Conservation (phyloP, 2,329 filamentous ascomycete species). For the Calonectria pseudoturangicola region DNA sequence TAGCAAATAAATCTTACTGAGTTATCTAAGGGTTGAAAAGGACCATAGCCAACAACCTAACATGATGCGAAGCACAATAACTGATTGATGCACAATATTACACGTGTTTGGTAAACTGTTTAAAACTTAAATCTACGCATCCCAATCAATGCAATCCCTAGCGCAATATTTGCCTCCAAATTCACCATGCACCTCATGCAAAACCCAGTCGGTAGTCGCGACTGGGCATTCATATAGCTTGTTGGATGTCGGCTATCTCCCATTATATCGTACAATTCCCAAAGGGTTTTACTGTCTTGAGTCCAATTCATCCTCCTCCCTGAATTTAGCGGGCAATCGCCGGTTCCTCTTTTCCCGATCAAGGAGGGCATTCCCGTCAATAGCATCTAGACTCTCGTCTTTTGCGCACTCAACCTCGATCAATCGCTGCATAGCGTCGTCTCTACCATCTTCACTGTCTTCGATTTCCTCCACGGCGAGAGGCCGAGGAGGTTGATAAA, state of each 20-base stretch:
- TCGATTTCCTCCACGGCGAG: constrained; percentile 54
- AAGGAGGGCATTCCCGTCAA: constrained; percentile 52
- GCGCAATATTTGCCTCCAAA: constrained; percentile 24
- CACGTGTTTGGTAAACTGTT: constrained; percentile 17
- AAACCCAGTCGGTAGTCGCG: constrained; percentile 3
- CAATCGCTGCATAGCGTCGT: constrained; percentile 43
- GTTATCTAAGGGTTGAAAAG: neutral
- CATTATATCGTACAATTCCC: constrained; percentile 35
- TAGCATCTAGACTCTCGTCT: constrained; percentile 58
- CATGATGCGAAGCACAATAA: neutral
- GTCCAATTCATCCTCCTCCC: constrained; percentile 53
- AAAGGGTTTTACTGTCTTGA: constrained; percentile 39
- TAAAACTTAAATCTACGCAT: constrained; percentile 18
- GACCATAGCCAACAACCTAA: neutral
- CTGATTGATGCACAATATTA: neutral
- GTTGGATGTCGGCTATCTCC: constrained; percentile 13
- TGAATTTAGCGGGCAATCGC: constrained; percentile 60
- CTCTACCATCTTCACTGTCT: constrained; percentile 55
- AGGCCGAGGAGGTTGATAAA: neutral
- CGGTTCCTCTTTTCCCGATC: constrained; percentile 57
- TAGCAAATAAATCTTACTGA: neutral
- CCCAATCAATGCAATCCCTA: constrained; percentile 24
- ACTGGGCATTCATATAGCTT: constrained; percentile 23
- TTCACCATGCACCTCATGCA: constrained; percentile 30
- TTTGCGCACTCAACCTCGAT: constrained; percentile 47